Conservation (phyloP, 495 filamentous ascomycete genomes). For the Lentithecium fluviatile region DNA sequence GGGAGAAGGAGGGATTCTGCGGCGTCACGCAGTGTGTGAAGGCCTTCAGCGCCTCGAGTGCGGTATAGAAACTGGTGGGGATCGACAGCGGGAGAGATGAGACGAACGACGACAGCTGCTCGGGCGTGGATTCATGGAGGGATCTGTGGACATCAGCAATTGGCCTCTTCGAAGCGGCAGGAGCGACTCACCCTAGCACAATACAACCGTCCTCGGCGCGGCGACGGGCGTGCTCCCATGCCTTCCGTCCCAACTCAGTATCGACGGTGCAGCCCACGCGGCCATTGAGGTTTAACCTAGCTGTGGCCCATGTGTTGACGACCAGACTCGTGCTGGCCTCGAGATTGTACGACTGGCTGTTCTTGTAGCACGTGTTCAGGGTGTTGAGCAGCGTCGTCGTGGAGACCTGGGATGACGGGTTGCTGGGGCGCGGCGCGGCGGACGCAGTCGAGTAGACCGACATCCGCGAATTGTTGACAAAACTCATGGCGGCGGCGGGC, state of each 20-base stretch:
- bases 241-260: conserved; percentile 70
- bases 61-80: conserved; percentile 69
- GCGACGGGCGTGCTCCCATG: conserved; percentile 95
- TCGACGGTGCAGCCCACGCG: conserved; percentile 76
- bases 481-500: conserved; percentile 48
- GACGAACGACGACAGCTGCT: conserved; percentile 77
- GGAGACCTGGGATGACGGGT: conserved; percentile 70
- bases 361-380: conserved; percentile 84
- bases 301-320: conserved; percentile 92
- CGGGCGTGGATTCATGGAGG: conserved; percentile 84
- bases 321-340: conserved; percentile 91
- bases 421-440: conserved; percentile 54
- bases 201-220: conserved; percentile 96
- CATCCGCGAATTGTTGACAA: conserved; percentile 59
- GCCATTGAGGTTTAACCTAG: conserved; percentile 65
- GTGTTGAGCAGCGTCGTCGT: conserved; percentile 90
- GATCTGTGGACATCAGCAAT: conserved; percentile 55
- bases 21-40: conserved; percentile 87
- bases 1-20: conserved; percentile 78
- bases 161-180: background rate
- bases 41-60: conserved; percentile 74
- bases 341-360: conserved; percentile 72
- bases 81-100: conserved; percentile 73
- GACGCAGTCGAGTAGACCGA: conserved; percentile 83
- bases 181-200: conserved; percentile 67